Conservation (phyloP, 2,329 filamentous ascomycete genomes). For the Monosporascus sp. region DNA sequence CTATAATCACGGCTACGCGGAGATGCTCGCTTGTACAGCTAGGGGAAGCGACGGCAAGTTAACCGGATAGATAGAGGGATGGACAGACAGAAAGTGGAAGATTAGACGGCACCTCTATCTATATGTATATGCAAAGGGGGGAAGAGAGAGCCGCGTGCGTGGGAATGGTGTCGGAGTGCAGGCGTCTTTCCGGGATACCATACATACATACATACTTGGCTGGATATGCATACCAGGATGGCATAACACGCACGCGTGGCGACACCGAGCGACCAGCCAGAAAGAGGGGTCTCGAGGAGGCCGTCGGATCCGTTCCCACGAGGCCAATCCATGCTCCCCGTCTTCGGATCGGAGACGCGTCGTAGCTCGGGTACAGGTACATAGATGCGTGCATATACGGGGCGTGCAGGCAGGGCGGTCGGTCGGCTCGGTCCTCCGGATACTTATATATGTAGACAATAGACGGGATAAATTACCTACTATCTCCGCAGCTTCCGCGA, state of each 20-base stretch:
- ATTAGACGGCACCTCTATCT: background rate
- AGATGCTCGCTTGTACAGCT: too few relatives aligned
- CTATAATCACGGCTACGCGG: too few relatives aligned
- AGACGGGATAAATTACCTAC: background rate
- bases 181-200: conserved; percentile 16
- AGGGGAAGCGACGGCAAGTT: background rate
- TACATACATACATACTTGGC: conserved; percentile 5
- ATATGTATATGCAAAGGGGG: too few relatives aligned
- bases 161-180: conserved; percentile 9
- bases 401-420: too few relatives aligned
- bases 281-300: too few relatives aligned
- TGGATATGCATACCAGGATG: conserved; percentile 3
- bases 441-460: background rate
- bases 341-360: too few relatives aligned
- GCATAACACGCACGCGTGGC: background rate
- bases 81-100: conserved; percentile 2
- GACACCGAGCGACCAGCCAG: too few relatives aligned
- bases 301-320: too few relatives aligned
- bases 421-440: background rate
- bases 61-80: background rate
- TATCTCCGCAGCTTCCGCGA: too few relatives aligned
- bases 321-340: too few relatives aligned
- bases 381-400: too few relatives aligned
- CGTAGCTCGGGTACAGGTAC: too few relatives aligned
- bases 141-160: background rate